Base-by-base conservation (phyloP, 2,329 filamentous ascomycete genomes). In the Teratosphaeriaceae sp. region DNA sequence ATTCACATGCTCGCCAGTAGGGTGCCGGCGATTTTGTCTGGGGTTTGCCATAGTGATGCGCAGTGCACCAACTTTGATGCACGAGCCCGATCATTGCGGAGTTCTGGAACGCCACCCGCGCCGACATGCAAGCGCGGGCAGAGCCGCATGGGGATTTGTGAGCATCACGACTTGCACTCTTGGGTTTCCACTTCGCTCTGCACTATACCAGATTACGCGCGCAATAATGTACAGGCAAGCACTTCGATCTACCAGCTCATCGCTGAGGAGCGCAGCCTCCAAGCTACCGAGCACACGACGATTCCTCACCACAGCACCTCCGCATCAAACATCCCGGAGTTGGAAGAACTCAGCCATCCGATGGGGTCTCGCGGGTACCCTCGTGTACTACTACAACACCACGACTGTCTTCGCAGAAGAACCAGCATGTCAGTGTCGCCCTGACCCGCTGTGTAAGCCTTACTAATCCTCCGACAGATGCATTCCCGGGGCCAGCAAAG, bases 371-470 rank as follows among this genome's bases (percentile, higher is more conserved):
- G 89, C 87, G 0, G 74, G 72, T 46, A 87, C 76, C 16, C 80
- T 83, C 35, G 70, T 97, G 38, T 98, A 97, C 70, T 96, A 86
- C 67, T 98, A 97, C 67, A 94, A 88, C 71, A 96, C 88, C 6
- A 90, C 84, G 59, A 78, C 81, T 42, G 73, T 88, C 18, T 97
- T 97, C 65, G 85, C 88, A 13, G 87, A 96, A 57, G 84, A 94
- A 65, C 78, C 81, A 26, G 67, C 76, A 55, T 76, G 88, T 94
- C 76, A 54, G 84, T 49, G 12, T 21, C 13, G 16, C 18, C 5
- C 18, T 12, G 12, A 1, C 21, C 7, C 3, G 12, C 18, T 16
- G 1, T 34, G 45, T 11, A 30, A 21, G 21, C 6, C 34, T 29
- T 22, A 42, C 34, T 40, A 49, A 57, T 40, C 26, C 22, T 38